phyloP scores from a whole-genome alignment of 2,329 filamentous ascomycete genomes.

The Alternaria tenuissima region DNA sequence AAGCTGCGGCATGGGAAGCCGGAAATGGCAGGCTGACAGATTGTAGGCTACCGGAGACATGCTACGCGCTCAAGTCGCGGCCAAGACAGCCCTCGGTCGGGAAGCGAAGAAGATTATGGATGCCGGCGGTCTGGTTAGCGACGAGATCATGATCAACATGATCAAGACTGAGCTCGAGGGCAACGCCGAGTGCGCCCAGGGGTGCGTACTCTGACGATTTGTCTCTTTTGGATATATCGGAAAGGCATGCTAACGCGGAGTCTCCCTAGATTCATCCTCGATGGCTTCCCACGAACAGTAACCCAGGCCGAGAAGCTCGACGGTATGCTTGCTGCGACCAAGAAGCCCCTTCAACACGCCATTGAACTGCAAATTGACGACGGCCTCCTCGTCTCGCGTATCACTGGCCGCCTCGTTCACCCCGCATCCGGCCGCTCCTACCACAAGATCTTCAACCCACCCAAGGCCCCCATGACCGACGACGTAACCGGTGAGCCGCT shows the following conservation, averaged over 20 bases:
- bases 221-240: not conserved
- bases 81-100: slow-evolving; percentile 92
- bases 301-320: slow-evolving; percentile 95
- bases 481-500: slow-evolving; percentile 96
- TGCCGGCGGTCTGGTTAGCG: slow-evolving; percentile 93
- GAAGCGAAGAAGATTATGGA: slow-evolving; percentile 99
- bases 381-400: slow-evolving; percentile 88
- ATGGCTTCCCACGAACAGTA: slow-evolving; percentile 97
- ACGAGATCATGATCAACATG: slow-evolving; percentile 99
- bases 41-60: slow-evolving; percentile 94
- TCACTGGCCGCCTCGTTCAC: slow-evolving; percentile 95
- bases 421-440: slow-evolving; percentile 95
- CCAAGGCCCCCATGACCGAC: slow-evolving; percentile 92
- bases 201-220: slow-evolving; percentile 62
- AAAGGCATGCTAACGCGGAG: slow-evolving; percentile 6
- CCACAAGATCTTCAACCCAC: slow-evolving; percentile 99
- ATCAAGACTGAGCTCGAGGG: slow-evolving; percentile 95
- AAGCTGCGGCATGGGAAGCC: not conserved
- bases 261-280: slow-evolving; percentile 85
- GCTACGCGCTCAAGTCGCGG: slow-evolving; percentile 96
- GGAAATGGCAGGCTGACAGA: slow-evolving; percentile 27
- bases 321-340: slow-evolving; percentile 80
- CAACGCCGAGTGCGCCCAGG: slow-evolving; percentile 95
- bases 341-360: slow-evolving; percentile 90
- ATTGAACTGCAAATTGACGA: slow-evolving; percentile 98